Percentiles rank a stretch among this genome's conserved stretches.
Conservation (phyloP, 106 monocot genomes). For the Cymbidium sinense region DNA sequence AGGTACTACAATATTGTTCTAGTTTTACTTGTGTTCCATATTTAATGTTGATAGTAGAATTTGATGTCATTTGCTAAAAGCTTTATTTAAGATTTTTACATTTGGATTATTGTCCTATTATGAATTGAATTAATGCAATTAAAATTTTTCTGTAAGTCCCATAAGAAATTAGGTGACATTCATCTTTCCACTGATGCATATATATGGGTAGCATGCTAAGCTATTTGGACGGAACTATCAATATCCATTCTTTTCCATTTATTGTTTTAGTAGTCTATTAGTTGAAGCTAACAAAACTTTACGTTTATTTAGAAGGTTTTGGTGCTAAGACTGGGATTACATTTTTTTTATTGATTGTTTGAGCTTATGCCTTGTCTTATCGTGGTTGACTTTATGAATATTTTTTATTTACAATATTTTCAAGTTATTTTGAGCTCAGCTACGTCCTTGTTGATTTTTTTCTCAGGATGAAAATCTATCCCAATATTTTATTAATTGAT, state of each 20-base stretch:
- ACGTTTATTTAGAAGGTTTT: too few species aligned
- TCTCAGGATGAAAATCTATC: too few species aligned
- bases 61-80: background rate
- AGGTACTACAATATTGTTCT: constrained; percentile 30
- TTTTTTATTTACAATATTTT: too few species aligned
- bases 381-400: too few species aligned
- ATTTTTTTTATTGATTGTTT: too few species aligned
- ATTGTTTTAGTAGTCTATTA: too few species aligned
- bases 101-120: background rate
- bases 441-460: too few species aligned
- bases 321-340: too few species aligned
- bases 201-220: background rate
- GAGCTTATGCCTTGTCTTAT: too few species aligned
- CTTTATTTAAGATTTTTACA: constrained; percentile 6
- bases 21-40: background rate
- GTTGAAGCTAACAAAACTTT: too few species aligned
- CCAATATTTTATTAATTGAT: too few species aligned
- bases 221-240: background rate
- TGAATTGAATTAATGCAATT: background rate
- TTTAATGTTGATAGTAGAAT: background rate
- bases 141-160: background rate
- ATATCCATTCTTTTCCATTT: background rate
- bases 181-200: background rate
- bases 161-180: background rate
- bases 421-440: too few species aligned